Evolutionary conservation across 305 asterid genomes (phyloP).

Genomic region (Coffea humblotiana): DNA sequence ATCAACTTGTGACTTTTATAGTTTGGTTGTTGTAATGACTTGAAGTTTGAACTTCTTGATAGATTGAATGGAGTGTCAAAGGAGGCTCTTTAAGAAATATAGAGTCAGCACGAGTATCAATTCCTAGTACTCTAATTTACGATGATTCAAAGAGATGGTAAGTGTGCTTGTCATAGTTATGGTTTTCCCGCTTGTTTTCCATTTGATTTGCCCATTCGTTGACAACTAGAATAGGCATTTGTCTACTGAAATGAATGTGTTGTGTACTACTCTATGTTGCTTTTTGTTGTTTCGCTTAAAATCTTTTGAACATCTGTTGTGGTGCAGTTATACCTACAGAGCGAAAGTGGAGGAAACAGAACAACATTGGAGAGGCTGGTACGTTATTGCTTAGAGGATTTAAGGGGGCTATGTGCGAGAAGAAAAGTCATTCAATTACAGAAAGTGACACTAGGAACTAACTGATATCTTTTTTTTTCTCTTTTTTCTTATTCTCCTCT

Average conservation of each 20-base stretch:
- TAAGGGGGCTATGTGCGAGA: not conserved
- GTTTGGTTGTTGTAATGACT: conserved; percentile 5
- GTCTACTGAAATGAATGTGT: not conserved
- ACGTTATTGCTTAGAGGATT: conserved; percentile 24
- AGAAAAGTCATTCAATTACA: not conserved
- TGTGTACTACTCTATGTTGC: not conserved
- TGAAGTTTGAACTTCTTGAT: conserved; percentile 16
- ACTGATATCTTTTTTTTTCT: not conserved
- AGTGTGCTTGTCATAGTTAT: conserved; percentile 25
- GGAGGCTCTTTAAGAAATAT: conserved; percentile 84
- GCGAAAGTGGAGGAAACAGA: conserved; percentile 92
- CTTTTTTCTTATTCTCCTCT: no score
- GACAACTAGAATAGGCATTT: not conserved
- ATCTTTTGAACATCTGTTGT: conserved; percentile 8
- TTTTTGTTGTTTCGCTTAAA: not conserved
- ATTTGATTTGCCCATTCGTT: not conserved
- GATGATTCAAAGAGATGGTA: conserved; percentile 87
- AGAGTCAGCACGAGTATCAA: conserved; percentile 88
- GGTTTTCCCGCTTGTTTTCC: not conserved
- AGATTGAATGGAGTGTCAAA: conserved; percentile 97
- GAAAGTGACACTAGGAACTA: not conserved
- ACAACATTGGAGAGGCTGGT: conserved; percentile 97
- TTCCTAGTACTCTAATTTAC: conserved; percentile 78
- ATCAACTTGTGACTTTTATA: not conserved
- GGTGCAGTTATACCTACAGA: conserved; percentile 76